These are phyloP conservation scores for Wickerhamiella vanderwaltii DNA, from an alignment of 805 yeast species.

Conservation along the genomic window DNA sequence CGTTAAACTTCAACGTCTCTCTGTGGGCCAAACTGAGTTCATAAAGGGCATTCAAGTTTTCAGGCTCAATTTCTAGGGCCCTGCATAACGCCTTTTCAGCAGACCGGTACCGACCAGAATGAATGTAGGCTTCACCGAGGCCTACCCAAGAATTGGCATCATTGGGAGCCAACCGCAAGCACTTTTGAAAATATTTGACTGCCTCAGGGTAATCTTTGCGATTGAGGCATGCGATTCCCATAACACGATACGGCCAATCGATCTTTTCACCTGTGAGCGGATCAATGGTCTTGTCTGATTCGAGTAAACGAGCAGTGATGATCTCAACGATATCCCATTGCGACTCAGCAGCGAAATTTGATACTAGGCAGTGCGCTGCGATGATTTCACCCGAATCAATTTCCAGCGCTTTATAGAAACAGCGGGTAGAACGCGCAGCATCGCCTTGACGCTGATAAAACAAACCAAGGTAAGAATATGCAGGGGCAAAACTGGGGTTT, in stretches of 20 bases:
- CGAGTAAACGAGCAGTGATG: conserved; percentile 52
- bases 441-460: conserved; percentile 48
- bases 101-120: conserved; percentile 78
- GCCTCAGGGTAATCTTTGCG: conserved; percentile 63
- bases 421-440: conserved; percentile 69
- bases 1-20: conserved; percentile 52
- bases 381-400: conserved; percentile 60
- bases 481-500: conserved; percentile 55
- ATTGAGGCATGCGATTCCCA: conserved; percentile 70
- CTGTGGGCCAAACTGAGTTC: conserved; percentile 55
- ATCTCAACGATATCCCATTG: conserved; percentile 84
- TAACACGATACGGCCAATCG: conserved; percentile 77
- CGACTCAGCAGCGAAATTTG: conserved; percentile 47
- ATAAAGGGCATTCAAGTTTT: conserved; percentile 51
- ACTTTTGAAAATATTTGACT: conserved; percentile 77
- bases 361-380: conserved; percentile 64
- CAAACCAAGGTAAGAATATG: conserved; percentile 70
- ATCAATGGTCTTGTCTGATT: conserved; percentile 36
- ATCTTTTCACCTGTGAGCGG: conserved; percentile 14
- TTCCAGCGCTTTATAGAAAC: conserved; percentile 83
- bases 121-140: conserved; percentile 87
- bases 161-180: conserved; percentile 51
- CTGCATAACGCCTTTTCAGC: conserved; percentile 69
- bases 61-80: conserved; percentile 43
- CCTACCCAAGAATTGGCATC: conserved; percentile 87